phyloP scores from a whole-genome alignment of 2,329 filamentous ascomycete species.

The Leptographium radiaticola region DNA sequence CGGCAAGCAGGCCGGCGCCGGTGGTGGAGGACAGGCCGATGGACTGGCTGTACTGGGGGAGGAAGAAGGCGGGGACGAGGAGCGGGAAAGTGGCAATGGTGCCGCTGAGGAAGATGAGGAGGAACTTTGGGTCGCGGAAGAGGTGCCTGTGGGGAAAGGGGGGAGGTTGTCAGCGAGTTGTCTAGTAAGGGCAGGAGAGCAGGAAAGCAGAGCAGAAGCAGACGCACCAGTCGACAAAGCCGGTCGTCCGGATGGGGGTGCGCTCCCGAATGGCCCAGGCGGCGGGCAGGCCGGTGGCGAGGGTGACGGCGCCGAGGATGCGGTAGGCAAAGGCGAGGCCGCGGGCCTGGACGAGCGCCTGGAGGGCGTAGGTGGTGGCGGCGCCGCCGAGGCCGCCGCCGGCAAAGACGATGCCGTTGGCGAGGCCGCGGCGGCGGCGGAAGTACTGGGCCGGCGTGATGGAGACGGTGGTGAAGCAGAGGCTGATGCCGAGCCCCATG shows the following conservation, averaged over 20 bases:
- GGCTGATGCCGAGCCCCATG: constrained; percentile 16
- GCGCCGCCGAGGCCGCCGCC: constrained; percentile 36
- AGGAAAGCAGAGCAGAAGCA: background rate
- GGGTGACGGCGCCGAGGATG: constrained; percentile 35
- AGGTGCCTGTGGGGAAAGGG: constrained; percentile 19
- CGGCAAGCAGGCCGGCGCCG: constrained; percentile 45
- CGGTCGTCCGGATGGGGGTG: constrained; percentile 21
- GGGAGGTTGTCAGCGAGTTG: too few species aligned
- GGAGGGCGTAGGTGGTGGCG: constrained; percentile 26
- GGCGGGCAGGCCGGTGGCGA: constrained; percentile 41
- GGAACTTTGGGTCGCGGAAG: constrained; percentile 38
- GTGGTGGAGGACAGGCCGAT: constrained; percentile 37
- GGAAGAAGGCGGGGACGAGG: constrained; percentile 48
- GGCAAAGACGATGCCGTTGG: constrained; percentile 31
- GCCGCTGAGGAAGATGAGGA: constrained; percentile 37
- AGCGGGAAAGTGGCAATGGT: constrained; percentile 46
- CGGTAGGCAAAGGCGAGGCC: constrained; percentile 39
- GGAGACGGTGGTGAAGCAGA: constrained; percentile 29
- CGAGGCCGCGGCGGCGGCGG: constrained; percentile 28
- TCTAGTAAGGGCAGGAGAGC: background rate
- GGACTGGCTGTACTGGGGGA: constrained; percentile 41
- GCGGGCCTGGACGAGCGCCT: constrained; percentile 25
- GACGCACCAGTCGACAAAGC: constrained; percentile 33
- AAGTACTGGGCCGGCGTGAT: constrained; percentile 34
- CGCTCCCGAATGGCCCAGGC: constrained; percentile 40